Conservation (phyloP, 768 basidiomycete genomes). For the Leccinum arenicola region DNA sequence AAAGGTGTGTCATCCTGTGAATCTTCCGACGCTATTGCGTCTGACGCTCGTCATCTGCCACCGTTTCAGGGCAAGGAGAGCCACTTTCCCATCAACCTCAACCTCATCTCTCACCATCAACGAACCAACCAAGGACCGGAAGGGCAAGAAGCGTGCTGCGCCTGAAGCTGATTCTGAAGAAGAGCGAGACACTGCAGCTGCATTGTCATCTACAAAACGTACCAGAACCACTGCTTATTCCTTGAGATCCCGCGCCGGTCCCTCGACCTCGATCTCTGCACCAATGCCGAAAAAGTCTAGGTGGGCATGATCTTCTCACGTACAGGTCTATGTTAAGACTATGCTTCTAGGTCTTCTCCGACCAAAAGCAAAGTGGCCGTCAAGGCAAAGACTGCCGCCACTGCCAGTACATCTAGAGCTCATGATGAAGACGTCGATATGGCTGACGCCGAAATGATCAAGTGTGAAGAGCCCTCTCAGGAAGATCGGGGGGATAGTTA, state of each 20-base stretch:
- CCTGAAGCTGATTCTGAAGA: conserved; percentile 70
- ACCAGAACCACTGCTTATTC: conserved; percentile 61
- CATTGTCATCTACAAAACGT: conserved; percentile 58
- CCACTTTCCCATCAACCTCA: conserved; percentile 41
- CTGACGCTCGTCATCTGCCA: conserved; percentile 31
- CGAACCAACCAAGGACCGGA: conserved; percentile 72
- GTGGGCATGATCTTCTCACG: conserved; percentile 34
- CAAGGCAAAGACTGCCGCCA: conserved; percentile 55
- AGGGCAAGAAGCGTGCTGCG: conserved; percentile 91
- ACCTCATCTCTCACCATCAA: conserved; percentile 59
- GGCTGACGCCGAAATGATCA: conserved; percentile 58
- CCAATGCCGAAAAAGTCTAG: conserved; percentile 78
- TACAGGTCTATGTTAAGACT: conserved; percentile 12
- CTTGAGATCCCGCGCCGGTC: conserved; percentile 56
- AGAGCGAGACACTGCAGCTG: conserved; percentile 47
- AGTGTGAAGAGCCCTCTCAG: conserved; percentile 41
- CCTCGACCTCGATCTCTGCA: conserved; percentile 38
- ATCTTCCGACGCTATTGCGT: conserved; percentile 21
- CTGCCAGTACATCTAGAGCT: conserved; percentile 59
- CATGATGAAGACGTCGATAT: conserved; percentile 78
- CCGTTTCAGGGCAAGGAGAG: conserved; percentile 56
- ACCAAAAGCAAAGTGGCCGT: conserved; percentile 58
- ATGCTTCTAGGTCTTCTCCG: conserved; percentile 40
- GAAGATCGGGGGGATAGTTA: conserved; percentile 47
- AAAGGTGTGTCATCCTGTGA: conserved; percentile 55